Evolutionary conservation across 1,139 yeast species (phyloP).

Genomic region (Sugiyamaella grinbergsii): DNA sequence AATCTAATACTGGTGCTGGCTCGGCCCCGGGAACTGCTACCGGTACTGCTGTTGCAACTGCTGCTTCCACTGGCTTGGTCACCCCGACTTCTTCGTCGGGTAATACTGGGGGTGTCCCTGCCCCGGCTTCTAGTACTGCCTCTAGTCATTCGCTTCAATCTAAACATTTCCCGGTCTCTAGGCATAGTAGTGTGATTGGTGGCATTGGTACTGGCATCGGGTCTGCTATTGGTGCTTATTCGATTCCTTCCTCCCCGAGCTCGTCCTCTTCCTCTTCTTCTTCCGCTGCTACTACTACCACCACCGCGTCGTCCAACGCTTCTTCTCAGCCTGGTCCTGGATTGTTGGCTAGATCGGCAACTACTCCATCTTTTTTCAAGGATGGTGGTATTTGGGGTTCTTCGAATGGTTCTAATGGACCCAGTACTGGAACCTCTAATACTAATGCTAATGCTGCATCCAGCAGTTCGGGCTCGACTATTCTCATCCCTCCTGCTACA

Average conservation of each 20-base stretch:
- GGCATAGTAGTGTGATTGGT: constrained; percentile 14
- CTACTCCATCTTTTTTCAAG: constrained; percentile 19
- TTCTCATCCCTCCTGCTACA: constrained; percentile 13
- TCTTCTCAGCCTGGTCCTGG: constrained; percentile 15
- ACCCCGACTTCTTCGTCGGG: background rate
- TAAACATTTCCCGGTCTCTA: constrained; percentile 21
- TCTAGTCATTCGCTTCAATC: constrained; percentile 18
- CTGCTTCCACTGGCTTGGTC: background rate
- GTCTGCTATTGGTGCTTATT: constrained; percentile 11
- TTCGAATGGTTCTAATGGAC: constrained; percentile 5
- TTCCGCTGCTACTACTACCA: constrained; percentile 18
- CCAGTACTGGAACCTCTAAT: background rate
- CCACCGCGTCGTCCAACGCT: constrained; percentile 14
- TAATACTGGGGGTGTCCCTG: background rate
- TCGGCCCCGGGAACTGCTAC: background rate
- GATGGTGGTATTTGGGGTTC: constrained; percentile 21
- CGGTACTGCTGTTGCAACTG: background rate
- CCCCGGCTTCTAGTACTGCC: constrained; percentile 8
- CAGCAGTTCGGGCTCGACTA: constrained; percentile 9
- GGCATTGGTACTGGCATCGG: constrained; percentile 7
- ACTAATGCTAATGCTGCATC: constrained; percentile 3
- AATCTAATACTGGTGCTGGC: background rate
- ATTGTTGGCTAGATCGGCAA: constrained; percentile 18
- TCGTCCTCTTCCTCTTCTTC: constrained; percentile 14
- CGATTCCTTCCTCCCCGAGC: constrained; percentile 16